Base-by-base conservation (phyloP, 768 basidiomycete species). In the Pleurotus giganteus region DNA sequence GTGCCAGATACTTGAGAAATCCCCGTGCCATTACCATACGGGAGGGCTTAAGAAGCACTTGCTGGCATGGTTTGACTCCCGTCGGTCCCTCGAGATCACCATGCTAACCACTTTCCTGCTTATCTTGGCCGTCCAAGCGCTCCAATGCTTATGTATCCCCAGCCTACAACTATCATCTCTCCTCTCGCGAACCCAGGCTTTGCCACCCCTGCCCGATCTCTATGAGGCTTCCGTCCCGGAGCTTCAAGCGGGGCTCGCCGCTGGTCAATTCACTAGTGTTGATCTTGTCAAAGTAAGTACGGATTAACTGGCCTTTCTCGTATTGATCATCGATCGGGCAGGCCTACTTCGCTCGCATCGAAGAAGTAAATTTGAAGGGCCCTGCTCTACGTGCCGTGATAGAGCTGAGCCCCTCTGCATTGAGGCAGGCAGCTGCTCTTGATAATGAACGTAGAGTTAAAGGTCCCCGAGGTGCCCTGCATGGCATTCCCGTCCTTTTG, bases 281-380 rank as follows among this genome's bases (percentile, higher is more conserved):
- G 83, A 86, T 61, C 74, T 86, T 6, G 81, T 86, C 26, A 82
- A 83, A 70, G 85, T 82, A 54, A 19, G 49, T 7, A 5, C 1
- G 4, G 21, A 27, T 15, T 24, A 27, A 24, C 27, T 12, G 21
- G 9, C 27, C 39, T n/a, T 4, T 7, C 6, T 41, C 17, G 6
- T 41, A 41, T 21, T 17, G 39, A 15, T 17, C 15, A 41, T 41
- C 39, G 17, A 7, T n/a, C 7, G 39, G 6, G 24, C 12, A 87
- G 85, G 83, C 84, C 2, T 88, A 88, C 63, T 72, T 87, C 57
- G 78, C 80, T 12, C 76, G 86, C 2, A 86, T 87, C 26, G 81
- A 85, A 3, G 81, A 88, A 62, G 86, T 88, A 13, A 87, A 88
- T 60, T 59, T 79, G 12, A 71, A 81, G 53, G 84, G 85, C 1